Evolutionary conservation across 768 basidiomycete genomes (phyloP).

Genomic region (Serendipita vermifera): DNA sequence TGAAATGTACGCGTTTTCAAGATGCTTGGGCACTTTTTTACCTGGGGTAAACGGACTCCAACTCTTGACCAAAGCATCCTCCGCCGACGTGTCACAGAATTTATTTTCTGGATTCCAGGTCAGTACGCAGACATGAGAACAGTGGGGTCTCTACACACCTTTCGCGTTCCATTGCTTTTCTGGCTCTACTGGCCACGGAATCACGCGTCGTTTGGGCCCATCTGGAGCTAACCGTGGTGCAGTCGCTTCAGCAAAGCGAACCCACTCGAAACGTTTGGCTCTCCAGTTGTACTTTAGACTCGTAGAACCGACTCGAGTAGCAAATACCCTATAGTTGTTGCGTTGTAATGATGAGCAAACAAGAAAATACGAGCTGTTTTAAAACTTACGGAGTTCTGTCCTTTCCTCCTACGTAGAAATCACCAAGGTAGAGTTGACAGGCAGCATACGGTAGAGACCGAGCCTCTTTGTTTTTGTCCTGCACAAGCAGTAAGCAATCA

Average conservation of each 20-base stretch:
- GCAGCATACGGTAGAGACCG: slow-evolving; percentile 61
- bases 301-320: slow-evolving; percentile 52
- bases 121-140: too few relatives aligned
- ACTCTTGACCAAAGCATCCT: slow-evolving; percentile 53
- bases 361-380: background rate
- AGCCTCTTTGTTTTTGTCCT: slow-evolving; percentile 23
- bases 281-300: slow-evolving; percentile 45
- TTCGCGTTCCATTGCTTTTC: too few relatives aligned
- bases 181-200: slow-evolving; percentile 69
- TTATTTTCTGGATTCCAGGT: slow-evolving; percentile 16
- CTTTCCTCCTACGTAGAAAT: slow-evolving; percentile 43
- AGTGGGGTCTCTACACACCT: too few relatives aligned
- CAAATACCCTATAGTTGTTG: slow-evolving; percentile 58
- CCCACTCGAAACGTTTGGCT: slow-evolving; percentile 53
- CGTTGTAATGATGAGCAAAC: slow-evolving; percentile 3
- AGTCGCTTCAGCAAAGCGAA: slow-evolving; percentile 55
- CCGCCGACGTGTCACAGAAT: slow-evolving; percentile 50
- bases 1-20: slow-evolving; percentile 46
- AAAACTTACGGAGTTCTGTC: slow-evolving; percentile 5
- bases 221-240: slow-evolving; percentile 39
- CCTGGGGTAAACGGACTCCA: slow-evolving; percentile 43
- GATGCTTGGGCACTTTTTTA: slow-evolving; percentile 31
- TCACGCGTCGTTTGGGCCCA: slow-evolving; percentile 29
- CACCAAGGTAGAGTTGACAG: slow-evolving; percentile 66
- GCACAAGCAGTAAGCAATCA: slow-evolving; percentile 12